Percentiles rank a stretch among this genome's conserved stretches.
Conservation (phyloP, 176 grass and related monocot genomes). For the barley (Hordeum vulgare) region DNA sequence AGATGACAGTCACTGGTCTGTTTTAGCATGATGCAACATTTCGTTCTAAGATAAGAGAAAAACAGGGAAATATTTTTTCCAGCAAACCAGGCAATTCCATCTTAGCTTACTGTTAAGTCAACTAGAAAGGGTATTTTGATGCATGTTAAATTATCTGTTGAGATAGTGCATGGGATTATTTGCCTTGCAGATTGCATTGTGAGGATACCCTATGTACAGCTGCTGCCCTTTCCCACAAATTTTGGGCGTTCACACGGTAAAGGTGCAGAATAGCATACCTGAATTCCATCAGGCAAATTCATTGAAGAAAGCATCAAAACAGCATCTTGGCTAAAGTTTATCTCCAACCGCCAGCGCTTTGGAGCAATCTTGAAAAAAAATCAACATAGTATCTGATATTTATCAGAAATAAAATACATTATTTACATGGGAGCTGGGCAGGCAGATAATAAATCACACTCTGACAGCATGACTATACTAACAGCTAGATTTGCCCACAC, state of each 20-base stretch:
- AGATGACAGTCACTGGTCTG: neutral
- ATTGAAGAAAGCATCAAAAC: constrained; percentile 99
- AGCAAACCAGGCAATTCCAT: neutral
- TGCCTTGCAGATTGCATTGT: neutral
- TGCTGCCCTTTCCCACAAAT: neutral
- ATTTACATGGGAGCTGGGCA: no score
- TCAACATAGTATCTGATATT: neutral
- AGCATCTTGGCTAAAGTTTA: constrained; percentile 91
- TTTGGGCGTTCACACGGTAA: neutral
- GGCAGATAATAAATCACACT: neutral
- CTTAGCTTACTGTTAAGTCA: neutral
- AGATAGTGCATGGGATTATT: neutral
- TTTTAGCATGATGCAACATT: neutral
- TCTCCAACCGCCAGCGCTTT: constrained; percentile 92
- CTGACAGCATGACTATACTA: neutral
- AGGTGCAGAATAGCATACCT: constrained; percentile 44
- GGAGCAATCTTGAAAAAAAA: constrained; percentile 62
- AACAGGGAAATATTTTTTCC: neutral
- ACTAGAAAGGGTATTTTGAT: neutral
- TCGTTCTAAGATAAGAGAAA: neutral
- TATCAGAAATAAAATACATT: neutral
- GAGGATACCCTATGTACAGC: neutral
- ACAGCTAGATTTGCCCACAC: neutral
- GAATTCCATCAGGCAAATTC: constrained; percentile 91
- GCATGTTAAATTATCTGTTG: neutral